Percentiles rank a stretch among this genome's conserved stretches.
Conservation (phyloP, 805 yeast species). For the Grigorovia humatica region DNA sequence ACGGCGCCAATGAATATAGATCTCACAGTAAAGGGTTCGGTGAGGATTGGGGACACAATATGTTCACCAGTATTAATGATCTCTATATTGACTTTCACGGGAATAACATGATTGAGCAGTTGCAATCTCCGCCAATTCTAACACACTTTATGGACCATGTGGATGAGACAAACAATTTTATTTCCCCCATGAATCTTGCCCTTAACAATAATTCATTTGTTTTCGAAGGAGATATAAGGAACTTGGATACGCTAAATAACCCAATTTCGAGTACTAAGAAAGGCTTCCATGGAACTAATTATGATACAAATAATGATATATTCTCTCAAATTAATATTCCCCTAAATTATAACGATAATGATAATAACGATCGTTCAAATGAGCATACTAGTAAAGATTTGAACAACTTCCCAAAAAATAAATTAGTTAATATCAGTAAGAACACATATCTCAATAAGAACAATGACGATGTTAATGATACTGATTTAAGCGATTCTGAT, state of each 20-base stretch:
- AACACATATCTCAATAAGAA: too few species aligned
- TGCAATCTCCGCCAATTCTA: conserved; percentile 26
- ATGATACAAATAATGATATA: not conserved
- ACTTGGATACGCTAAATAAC: not conserved
- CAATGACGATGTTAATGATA: not conserved
- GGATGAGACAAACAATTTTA: not conserved
- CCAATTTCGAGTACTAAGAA: not conserved
- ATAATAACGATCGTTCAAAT: not conserved
- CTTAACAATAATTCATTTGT: not conserved
- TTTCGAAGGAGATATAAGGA: not conserved
- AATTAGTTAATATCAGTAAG: too few species aligned
- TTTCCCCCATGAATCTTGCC: not conserved
- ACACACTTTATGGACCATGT: conserved; percentile 12
- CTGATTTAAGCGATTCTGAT: not conserved
- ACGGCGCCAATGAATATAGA: conserved; percentile 2
- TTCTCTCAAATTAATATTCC: not conserved
- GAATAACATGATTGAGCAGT: conserved; percentile 8
- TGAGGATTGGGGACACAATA: not conserved
- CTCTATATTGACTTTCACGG: conserved; percentile 17
- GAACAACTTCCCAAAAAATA: not conserved
- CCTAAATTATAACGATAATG: not conserved
- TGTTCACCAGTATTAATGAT: conserved; percentile 4
- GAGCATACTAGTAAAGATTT: not conserved
- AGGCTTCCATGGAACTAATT: not conserved
- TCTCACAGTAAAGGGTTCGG: conserved; percentile 5